phyloP scores from a whole-genome alignment of 331 rosid species.

The Malus hybrid region DNA sequence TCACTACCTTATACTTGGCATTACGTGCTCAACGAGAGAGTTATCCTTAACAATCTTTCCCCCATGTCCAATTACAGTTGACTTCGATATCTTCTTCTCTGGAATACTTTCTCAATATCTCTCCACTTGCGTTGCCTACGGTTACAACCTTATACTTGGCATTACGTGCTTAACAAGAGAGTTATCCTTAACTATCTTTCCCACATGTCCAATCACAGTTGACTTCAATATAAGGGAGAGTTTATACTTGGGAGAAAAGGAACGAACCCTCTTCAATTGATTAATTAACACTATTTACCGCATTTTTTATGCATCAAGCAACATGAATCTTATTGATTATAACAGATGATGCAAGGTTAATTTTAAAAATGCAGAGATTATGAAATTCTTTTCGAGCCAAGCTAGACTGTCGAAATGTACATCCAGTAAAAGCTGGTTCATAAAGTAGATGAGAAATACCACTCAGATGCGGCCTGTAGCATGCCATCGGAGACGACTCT shows the following conservation, averaged over 20 bases:
- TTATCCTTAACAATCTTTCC: neutral
- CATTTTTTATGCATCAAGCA: neutral
- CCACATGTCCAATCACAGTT: neutral
- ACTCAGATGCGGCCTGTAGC: slow-evolving; percentile 99
- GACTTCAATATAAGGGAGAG: neutral
- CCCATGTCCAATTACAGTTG: neutral
- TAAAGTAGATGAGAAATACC: slow-evolving; percentile 39
- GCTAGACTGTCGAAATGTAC: neutral
- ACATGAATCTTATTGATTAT: neutral
- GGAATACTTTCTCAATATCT: neutral
- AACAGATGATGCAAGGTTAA: neutral
- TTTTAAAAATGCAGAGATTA: neutral
- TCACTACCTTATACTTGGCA: neutral
- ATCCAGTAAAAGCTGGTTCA: neutral
- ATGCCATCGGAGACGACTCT: slow-evolving; percentile 84
- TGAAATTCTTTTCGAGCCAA: neutral
- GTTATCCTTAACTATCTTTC: neutral
- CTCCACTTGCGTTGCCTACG: neutral
- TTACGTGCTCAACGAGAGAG: neutral
- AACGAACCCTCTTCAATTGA: neutral
- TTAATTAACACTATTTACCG: neutral
- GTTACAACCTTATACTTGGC: neutral
- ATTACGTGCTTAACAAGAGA: neutral
- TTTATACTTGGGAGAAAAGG: neutral
- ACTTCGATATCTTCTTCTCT: neutral